A percentile compares a stretch with the other conserved stretches of the same genome.
phyloP scores from a whole-genome alignment of 2,329 filamentous ascomycete genomes.

The Colletotrichum horii region DNA sequence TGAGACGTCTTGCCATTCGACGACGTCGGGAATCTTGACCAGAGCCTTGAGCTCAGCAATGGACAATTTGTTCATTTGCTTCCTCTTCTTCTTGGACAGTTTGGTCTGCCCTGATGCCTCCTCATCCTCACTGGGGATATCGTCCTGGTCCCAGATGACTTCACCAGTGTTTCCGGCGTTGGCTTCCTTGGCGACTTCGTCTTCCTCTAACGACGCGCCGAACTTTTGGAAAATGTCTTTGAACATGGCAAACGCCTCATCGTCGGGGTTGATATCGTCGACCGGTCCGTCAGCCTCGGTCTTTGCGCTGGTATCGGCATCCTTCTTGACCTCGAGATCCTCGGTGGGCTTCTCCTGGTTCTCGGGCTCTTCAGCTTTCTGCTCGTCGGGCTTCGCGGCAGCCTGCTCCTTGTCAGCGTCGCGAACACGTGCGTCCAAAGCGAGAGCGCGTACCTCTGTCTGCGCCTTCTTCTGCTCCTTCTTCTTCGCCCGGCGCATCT shows the following conservation, averaged over 20 bases:
- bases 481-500: conserved; percentile 90
- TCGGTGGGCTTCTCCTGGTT: conserved; percentile 30
- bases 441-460: conserved; percentile 50
- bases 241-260: conserved; percentile 84
- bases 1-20: conserved; percentile 97
- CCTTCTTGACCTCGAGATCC: conserved; percentile 50
- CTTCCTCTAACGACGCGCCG: conserved; percentile 66
- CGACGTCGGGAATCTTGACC: conserved; percentile 88
- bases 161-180: conserved; percentile 80
- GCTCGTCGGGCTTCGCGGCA: conserved; percentile 26
- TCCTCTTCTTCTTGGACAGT: conserved; percentile 93
- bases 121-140: conserved; percentile 86
- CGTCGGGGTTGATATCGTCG: conserved; percentile 70
- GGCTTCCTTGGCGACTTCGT: conserved; percentile 67
- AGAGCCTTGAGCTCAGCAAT: conserved; percentile 95
- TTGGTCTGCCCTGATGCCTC: conserved; percentile 68
- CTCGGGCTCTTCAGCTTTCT: conserved; percentile 31
- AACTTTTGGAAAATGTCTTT: conserved; percentile 85
- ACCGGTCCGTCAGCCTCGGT: conserved; percentile 53
- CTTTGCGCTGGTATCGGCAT: conserved; percentile 37
- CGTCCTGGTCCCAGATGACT: conserved; percentile 82
- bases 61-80: conserved; percentile 88
- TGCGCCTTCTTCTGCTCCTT: conserved; percentile 83
- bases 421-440: no score
- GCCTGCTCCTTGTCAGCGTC: conserved; percentile 3